Conservation (phyloP, 1,139 yeast species). For the Candida sp. region DNA sequence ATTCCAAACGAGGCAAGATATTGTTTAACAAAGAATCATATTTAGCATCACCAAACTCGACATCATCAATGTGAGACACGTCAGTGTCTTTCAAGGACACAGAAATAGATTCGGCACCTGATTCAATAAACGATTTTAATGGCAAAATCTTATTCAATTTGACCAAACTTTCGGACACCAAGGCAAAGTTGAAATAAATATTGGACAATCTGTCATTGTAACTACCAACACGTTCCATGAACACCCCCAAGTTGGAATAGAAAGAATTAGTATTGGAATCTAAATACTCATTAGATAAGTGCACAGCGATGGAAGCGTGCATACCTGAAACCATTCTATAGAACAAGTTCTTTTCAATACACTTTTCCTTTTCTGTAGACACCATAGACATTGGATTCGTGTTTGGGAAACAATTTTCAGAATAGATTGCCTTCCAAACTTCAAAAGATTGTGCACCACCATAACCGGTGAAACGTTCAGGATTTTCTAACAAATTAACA, state of each 20-base stretch:
- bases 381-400: slow-evolving; percentile 38
- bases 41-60: slow-evolving; percentile 36
- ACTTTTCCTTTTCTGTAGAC: slow-evolving; percentile 45
- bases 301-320: slow-evolving; percentile 96
- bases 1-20: slow-evolving; percentile 23
- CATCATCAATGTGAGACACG: slow-evolving; percentile 37
- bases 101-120: slow-evolving; percentile 18
- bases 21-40: slow-evolving; percentile 26
- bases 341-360: slow-evolving; percentile 84
- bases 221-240: slow-evolving; percentile 87
- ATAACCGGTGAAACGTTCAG: slow-evolving; percentile 96
- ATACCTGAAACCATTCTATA: slow-evolving; percentile 86
- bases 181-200: slow-evolving; percentile 88
- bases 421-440: slow-evolving; percentile 91
- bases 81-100: slow-evolving; percentile 10
- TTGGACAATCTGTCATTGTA: slow-evolving; percentile 88
- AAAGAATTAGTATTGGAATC: slow-evolving; percentile 73
- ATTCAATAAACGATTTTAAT: slow-evolving; percentile 21
- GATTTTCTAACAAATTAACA: slow-evolving; percentile 83
- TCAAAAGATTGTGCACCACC: slow-evolving; percentile 89
- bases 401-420: slow-evolving; percentile 82
- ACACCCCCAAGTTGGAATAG: slow-evolving; percentile 78
- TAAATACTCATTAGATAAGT: slow-evolving; percentile 81
- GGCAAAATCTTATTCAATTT: slow-evolving; percentile 44
- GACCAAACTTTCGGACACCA: slow-evolving; percentile 77